Percentiles rank a stretch among this genome's conserved stretches.
Evolutionary conservation across 2,329 filamentous ascomycete genomes (phyloP).

Genomic region (Chrysoporthe puriensis): DNA sequence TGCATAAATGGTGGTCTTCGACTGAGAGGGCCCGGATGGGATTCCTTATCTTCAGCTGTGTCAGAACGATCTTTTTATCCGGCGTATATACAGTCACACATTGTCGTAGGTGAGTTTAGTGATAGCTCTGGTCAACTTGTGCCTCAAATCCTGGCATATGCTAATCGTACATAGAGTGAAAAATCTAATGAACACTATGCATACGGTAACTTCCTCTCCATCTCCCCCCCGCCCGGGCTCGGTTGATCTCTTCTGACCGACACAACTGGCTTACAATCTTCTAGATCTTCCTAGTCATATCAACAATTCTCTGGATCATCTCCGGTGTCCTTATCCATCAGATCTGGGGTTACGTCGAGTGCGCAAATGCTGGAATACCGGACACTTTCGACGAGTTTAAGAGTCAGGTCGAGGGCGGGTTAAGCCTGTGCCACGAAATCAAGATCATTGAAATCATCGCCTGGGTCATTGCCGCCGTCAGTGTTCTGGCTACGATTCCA

Average conservation of each 20-base stretch:
- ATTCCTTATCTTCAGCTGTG: constrained; percentile 25
- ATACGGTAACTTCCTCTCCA: constrained; percentile 3
- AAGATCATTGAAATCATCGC: constrained; percentile 26
- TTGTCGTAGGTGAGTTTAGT: constrained; percentile 3
- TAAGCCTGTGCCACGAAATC: constrained; percentile 25
- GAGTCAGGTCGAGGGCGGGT: constrained; percentile 22
- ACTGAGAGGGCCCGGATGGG: constrained; percentile 24
- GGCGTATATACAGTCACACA: constrained; percentile 13
- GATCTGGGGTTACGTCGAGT: constrained; percentile 26
- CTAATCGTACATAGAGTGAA: constrained; percentile 3
- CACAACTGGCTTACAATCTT: background rate
- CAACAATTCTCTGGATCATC: constrained; percentile 23
- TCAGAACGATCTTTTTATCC: constrained; percentile 18
- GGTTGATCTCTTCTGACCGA: background rate
- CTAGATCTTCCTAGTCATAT: constrained; percentile 23
- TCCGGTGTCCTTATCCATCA: constrained; percentile 24
- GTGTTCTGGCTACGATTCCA: constrained; percentile 22
- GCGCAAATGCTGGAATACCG: constrained; percentile 14
- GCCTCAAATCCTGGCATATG: background rate
- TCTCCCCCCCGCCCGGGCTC: too few species aligned
- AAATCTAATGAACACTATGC: constrained; percentile 22
- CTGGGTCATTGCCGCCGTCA: constrained; percentile 20
- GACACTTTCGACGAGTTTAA: constrained; percentile 19
- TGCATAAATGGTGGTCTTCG: constrained; percentile 21
- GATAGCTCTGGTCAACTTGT: background rate